A percentile compares a stretch with the other conserved stretches of the same genome.
phyloP scores from a whole-genome alignment of 192 early-diverging fungal genomes.

The Chytriomyces confervae region DNA sequence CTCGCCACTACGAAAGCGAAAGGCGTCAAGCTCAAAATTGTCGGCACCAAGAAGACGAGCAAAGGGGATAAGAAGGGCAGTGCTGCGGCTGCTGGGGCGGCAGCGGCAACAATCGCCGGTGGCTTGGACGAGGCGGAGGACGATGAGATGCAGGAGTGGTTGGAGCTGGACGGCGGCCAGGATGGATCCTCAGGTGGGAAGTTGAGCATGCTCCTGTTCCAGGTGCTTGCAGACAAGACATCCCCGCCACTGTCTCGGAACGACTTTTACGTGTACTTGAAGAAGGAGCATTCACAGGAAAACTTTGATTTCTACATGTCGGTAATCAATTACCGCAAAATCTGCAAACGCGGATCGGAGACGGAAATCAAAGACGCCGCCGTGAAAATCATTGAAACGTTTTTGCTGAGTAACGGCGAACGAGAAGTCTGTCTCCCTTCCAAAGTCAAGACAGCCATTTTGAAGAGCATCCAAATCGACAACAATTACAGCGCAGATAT shows the following conservation, averaged over 20 bases:
- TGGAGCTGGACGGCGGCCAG: not conserved
- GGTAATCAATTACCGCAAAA: constrained; percentile 26
- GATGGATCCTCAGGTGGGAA: constrained; percentile 6
- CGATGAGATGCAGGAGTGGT: not conserved
- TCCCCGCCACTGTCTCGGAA: constrained; percentile 18
- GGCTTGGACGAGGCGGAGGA: not conserved
- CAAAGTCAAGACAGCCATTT: constrained; percentile 28
- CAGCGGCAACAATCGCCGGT: not conserved
- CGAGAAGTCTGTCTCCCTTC: constrained; percentile 37
- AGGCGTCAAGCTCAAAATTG: constrained; percentile 34
- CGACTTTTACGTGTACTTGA: constrained; percentile 25
- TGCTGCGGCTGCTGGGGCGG: not conserved
- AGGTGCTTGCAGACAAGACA: constrained; percentile 26
- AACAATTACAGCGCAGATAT: constrained; percentile 32
- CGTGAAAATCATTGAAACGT: constrained; percentile 34
- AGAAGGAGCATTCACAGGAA: constrained; percentile 28
- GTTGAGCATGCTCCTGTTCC: constrained; percentile 27
- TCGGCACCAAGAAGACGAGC: constrained; percentile 29
- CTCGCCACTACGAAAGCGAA: constrained; percentile 28
- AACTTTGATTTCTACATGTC: constrained; percentile 36
- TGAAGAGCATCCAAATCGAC: constrained; percentile 26
- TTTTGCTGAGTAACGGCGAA: constrained; percentile 17
- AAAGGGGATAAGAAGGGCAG: constrained; percentile 16
- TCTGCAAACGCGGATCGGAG: constrained; percentile 1
- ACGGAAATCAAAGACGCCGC: constrained; percentile 16